Base-by-base conservation (phyloP, 768 basidiomycete species). In the Mycena haematopus region DNA sequence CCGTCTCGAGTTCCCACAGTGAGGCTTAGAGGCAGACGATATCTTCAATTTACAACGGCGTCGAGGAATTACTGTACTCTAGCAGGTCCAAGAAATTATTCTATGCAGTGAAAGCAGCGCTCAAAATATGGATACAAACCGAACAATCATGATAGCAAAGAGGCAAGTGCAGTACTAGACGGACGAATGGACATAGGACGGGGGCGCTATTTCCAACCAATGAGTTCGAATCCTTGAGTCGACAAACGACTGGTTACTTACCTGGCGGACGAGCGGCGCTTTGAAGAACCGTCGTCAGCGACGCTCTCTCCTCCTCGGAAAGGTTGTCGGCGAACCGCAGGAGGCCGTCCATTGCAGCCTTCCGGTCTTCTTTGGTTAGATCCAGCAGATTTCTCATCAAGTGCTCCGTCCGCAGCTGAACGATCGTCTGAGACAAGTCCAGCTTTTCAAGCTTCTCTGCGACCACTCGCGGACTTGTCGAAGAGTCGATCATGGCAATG, bases 271-370 rank as follows among this genome's bases (percentile, higher is more conserved):
- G 83, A 53, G 79, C 72, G 8, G 82, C 70, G 68, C 76, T 85
- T 71, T 90, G 89, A 53, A 94, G 81, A 40, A 85, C 84, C 44
- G 76, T 74, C 38, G 88, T 80, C 63, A 95, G 71, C 0, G 82
- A 75, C 13, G 82, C 76, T 73, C 85, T 87, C 67, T 95, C 93
- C 25, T 93, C 93, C 24, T 86, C 84, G 0, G 85, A 83, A 62
- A 96, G 81, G 38, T 81, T 82, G 60, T 92, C 88, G n/a, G 88
- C 84, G 13, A 95, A 77, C 52, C 88, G 87, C 52, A 86, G 74
- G 60, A 95, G 82, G 36, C 92, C 88, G 63, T 89, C 87, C 63
- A 95, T 74, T 1, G 90, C 86, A 10, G 87, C 88, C 76, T 91
- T 92, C 52, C 87, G 84, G 72, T 95, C 91, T 68, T 88, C 87